phyloP scores from a whole-genome alignment of 202 grass and related monocot genomes.

The Musa balbisiana region DNA sequence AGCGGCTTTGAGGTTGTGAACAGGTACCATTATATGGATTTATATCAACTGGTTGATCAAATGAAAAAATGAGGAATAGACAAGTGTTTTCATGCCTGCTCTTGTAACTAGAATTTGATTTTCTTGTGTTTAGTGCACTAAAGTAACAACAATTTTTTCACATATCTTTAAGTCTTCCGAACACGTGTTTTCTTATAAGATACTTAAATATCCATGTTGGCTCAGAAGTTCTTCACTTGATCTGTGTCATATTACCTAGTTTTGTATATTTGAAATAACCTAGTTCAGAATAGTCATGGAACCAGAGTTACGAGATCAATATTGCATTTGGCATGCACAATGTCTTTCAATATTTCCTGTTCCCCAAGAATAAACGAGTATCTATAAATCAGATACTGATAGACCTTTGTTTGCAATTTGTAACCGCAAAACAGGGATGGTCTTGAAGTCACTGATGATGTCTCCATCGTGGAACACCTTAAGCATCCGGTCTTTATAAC shows the following conservation, averaged over 20 bases:
- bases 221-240: too few relatives aligned
- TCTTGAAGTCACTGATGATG: conserved; percentile 93
- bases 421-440: conserved; percentile 38
- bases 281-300: too few relatives aligned
- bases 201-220: too few relatives aligned
- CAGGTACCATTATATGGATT: conserved; percentile 32
- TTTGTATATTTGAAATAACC: too few relatives aligned
- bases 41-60: neutral
- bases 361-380: too few relatives aligned
- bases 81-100: neutral
- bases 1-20: conserved; percentile 91
- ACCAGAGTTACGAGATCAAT: too few relatives aligned
- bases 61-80: neutral
- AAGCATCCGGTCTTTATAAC: conserved; percentile 91
- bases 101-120: too few relatives aligned
- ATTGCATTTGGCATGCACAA: too few relatives aligned
- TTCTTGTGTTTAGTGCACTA: neutral
- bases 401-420: conserved; percentile 2
- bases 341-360: too few relatives aligned
- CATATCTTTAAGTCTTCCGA: too few relatives aligned
- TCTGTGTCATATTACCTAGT: too few relatives aligned
- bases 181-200: too few relatives aligned
- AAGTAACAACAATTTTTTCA: neutral
- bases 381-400: neutral
- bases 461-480: conserved; percentile 89